Evolutionary conservation across 345 rosid genomes (phyloP), one percentile per base, ranked within the genome.

Genomic region (Viola odorata): DNA sequence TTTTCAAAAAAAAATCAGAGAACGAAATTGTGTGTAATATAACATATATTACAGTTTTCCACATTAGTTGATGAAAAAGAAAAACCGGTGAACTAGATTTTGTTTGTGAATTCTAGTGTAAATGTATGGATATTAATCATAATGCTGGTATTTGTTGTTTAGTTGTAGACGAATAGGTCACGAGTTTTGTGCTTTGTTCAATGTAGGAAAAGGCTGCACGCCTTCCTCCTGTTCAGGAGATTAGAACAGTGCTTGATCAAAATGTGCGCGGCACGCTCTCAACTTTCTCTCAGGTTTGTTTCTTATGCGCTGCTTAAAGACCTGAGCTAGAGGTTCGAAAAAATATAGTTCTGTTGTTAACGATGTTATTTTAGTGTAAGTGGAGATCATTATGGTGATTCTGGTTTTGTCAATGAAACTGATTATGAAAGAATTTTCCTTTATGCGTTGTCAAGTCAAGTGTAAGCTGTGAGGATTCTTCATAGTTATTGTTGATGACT

Each of bases 161-260:
- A 45, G 11, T 49, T 32, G 13, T 47, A 14, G 58, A 61, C n/a
- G 12, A 14, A 47, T 15, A n/a, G 44, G 7, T 45, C 40, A 45
- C 48, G 17, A 44, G 17, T 9, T 48, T 58, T 40, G 9, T 73
- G 70, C 47, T 47, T 52, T 49, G 50, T 47, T 10, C 48, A 23
- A 48, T 48, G 16, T 71, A 92, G 98, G 85, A 81, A 56, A 84
- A 82, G 74, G 96, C 94, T 60, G 82, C 84, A 41, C 81, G 96
- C 73, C 96, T 92, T 76, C 78, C 89, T 15, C 85, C 91, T 0
- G 80, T 75, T n/a, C 96, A 89, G 53, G 96, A 89, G 70, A 78
- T 92, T 54, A 68, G 80, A 37, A 92, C 96, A 1, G 76, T 87
- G 69, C 87, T 92, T 63, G 60, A 84, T 67, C 69, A 72, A 63